Evolutionary conservation across 768 basidiomycete species (phyloP).

Genomic region (Leucosporidium creatinivorum): DNA sequence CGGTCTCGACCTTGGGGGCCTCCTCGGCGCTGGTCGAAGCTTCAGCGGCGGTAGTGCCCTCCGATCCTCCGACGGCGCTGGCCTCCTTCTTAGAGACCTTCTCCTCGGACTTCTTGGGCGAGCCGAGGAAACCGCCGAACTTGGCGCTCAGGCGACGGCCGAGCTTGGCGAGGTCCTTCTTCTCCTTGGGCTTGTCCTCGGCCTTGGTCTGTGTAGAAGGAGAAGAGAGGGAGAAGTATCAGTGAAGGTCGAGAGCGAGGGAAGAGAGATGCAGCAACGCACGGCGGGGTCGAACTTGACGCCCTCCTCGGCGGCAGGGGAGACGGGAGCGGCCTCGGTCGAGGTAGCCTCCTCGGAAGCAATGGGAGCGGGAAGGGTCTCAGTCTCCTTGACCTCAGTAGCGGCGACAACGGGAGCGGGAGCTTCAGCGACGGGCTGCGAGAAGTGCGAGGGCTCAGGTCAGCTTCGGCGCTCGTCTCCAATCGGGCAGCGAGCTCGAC

Average conservation of each 20-base stretch:
- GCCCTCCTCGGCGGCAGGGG: neutral
- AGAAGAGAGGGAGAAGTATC: neutral
- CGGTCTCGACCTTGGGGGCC: conserved; percentile 15
- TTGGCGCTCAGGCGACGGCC: conserved; percentile 11
- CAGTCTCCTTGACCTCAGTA: neutral
- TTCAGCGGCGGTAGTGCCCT: neutral
- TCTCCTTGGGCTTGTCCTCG: conserved; percentile 15
- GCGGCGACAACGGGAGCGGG: neutral
- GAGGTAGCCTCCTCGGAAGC: neutral
- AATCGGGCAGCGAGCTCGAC: neutral
- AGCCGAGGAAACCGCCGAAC: conserved; percentile 15
- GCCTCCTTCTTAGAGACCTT: conserved; percentile 12
- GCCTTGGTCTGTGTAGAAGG: conserved; percentile 14
- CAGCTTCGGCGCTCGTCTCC: neutral
- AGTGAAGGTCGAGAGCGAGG: neutral
- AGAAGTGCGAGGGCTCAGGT: too few relatives aligned
- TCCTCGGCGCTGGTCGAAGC: neutral
- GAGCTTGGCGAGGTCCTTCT: conserved; percentile 26
- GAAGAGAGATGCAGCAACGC: neutral
- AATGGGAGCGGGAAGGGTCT: neutral
- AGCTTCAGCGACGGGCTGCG: neutral
- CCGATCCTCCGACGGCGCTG: neutral
- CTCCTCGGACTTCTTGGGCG: conserved; percentile 21
- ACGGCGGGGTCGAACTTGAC: conserved; percentile 26
- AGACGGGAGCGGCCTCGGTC: neutral